A percentile compares a stretch with the other conserved stretches of the same genome.
phyloP scores from a whole-genome alignment of 768 basidiomycete genomes.

The Pleurotus eryngii region DNA sequence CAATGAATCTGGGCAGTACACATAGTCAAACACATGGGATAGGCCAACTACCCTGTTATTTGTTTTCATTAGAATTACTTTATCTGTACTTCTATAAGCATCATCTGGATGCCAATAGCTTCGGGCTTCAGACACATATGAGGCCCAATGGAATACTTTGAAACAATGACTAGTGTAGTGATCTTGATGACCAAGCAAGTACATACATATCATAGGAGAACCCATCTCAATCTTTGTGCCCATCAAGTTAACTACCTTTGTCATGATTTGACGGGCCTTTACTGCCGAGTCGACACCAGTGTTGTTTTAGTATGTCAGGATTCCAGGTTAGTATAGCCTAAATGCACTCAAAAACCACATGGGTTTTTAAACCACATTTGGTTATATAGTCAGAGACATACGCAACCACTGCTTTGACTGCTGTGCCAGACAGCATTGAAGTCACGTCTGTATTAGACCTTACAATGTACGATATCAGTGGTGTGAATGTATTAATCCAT shows the following conservation, averaged over 20 bases:
- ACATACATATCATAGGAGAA: slow-evolving; percentile 18
- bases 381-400: slow-evolving; percentile 29
- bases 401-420: slow-evolving; percentile 20
- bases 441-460: no score
- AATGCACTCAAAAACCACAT: slow-evolving; percentile 19
- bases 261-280: slow-evolving; percentile 19
- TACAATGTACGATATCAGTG: not conserved
- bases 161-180: slow-evolving; percentile 29
- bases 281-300: not conserved
- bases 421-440: slow-evolving; percentile 20
- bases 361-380: slow-evolving; percentile 20
- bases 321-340: slow-evolving; percentile 16
- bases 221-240: no score
- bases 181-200: slow-evolving; percentile 13
- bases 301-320: slow-evolving; percentile 7
- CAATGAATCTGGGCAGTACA: slow-evolving; percentile 18
- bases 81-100: no score
- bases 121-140: no score
- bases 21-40: slow-evolving; percentile 23
- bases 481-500: not conserved
- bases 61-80: no score
- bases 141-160: slow-evolving; percentile 1
- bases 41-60: slow-evolving; percentile 11
- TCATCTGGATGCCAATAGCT: no score
- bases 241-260: no score